phyloP scores from a whole-genome alignment of 2,329 filamentous ascomycete genomes.

The Grosmannia serpens region DNA sequence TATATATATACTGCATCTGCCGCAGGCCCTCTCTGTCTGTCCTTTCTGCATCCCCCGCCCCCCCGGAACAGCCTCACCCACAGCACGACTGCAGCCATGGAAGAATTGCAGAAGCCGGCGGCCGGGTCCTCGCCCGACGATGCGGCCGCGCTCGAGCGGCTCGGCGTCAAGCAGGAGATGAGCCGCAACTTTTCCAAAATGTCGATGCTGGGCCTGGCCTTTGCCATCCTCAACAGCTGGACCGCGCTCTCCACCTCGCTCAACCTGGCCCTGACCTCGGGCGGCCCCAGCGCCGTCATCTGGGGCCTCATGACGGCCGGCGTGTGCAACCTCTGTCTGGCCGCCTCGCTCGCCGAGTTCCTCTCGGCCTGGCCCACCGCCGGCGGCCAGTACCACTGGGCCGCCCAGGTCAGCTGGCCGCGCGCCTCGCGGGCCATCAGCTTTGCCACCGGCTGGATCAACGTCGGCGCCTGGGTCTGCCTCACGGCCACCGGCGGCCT shows the following conservation, averaged over 20 bases:
- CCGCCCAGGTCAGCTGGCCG: constrained; percentile 50
- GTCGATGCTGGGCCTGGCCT: constrained; percentile 35
- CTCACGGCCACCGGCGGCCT: constrained; percentile 57
- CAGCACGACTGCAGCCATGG: no score
- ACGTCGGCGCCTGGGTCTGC: constrained; percentile 60
- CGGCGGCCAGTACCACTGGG: constrained; percentile 62
- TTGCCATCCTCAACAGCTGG: constrained; percentile 39
- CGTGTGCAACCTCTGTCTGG: constrained; percentile 58
- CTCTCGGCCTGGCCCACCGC: constrained; percentile 51
- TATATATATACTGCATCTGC: no score
- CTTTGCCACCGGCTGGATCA: constrained; percentile 64
- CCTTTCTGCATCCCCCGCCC: not conserved
- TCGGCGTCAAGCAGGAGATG: constrained; percentile 38
- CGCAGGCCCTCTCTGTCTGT: no score
- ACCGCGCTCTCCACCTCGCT: constrained; percentile 36
- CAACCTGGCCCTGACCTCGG: constrained; percentile 48
- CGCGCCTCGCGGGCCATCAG: constrained; percentile 50
- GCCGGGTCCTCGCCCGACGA: constrained; percentile 14
- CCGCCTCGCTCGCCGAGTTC: constrained; percentile 60
- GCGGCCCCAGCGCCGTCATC: constrained; percentile 56
- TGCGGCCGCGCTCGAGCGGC: constrained; percentile 27
- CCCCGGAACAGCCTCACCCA: no score
- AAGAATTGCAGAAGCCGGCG: not conserved
- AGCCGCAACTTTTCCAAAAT: constrained; percentile 37
- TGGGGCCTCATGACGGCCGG: constrained; percentile 58